A percentile compares a stretch with the other conserved stretches of the same genome.
phyloP scores from a whole-genome alignment of 345 rosid species.

The Eucalyptus grandis region DNA sequence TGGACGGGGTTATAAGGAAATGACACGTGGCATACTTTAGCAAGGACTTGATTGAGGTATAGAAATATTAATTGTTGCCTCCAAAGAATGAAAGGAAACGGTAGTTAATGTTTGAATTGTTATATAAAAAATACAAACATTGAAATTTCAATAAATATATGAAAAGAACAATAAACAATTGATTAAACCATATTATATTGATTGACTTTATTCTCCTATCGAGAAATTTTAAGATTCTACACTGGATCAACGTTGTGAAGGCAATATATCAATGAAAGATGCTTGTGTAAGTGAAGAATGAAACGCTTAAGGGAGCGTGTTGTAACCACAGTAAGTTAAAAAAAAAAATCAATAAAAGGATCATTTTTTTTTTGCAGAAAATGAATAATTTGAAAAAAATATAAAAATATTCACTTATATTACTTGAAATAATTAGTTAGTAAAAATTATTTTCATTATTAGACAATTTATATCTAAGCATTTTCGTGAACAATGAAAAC shows the following conservation, averaged over 20 bases:
- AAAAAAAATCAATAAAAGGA: too few relatives aligned
- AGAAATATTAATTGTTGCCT: not conserved
- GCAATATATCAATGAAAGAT: too few relatives aligned
- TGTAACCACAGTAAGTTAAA: too few relatives aligned
- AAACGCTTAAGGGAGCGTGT: too few relatives aligned
- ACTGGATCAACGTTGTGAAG: not conserved
- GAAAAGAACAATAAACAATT: not conserved
- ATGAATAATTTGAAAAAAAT: too few relatives aligned
- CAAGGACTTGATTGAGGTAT: not conserved
- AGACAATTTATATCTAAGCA: too few relatives aligned
- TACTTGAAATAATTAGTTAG: too few relatives aligned
- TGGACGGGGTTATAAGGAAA: not conserved
- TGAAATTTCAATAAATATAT: not conserved
- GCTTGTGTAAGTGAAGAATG: not conserved
- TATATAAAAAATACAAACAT: not conserved
- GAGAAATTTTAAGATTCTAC: too few relatives aligned
- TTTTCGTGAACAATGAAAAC: too few relatives aligned
- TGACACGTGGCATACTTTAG: not conserved
- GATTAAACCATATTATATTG: not conserved
- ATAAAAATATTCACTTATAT: too few relatives aligned
- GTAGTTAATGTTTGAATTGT: not conserved
- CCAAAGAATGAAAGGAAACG: not conserved
- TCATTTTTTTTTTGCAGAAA: too few relatives aligned
- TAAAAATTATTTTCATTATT: too few relatives aligned
- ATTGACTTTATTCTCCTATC: not conserved